These are phyloP conservation scores for Mediolabrus comicus DNA, from an alignment of 108 stramenopile genomes.

Conservation along the genomic window DNA sequence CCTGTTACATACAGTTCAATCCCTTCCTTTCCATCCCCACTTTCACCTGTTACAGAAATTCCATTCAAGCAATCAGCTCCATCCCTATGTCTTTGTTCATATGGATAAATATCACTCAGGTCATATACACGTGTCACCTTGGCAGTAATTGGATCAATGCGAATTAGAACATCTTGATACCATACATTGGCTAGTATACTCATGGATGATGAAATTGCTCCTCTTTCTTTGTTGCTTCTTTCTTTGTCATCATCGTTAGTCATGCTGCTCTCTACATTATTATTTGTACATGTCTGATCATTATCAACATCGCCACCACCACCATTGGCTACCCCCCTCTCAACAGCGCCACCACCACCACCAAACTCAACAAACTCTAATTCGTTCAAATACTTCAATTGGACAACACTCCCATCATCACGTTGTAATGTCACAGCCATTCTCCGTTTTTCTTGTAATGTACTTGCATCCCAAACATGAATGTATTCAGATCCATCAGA, in stretches of 20 bases:
- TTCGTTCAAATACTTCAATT: conserved; percentile 61
- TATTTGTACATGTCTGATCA: not conserved
- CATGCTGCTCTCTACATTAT: not conserved
- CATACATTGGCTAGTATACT: conserved; percentile 77
- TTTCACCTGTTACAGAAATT: conserved; percentile 52
- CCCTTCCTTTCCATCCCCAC: conserved; percentile 24
- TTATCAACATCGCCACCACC: conserved; percentile 19
- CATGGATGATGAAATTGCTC: conserved; percentile 42
- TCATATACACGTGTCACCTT: conserved; percentile 58
- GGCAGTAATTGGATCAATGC: conserved; percentile 67
- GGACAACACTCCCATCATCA: not conserved
- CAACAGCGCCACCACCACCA: not conserved
- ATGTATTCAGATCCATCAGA: conserved; percentile 70
- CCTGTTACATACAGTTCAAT: conserved; percentile 73
- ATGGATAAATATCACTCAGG: conserved; percentile 47
- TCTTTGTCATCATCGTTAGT: conserved; percentile 24
- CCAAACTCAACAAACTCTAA: conserved; percentile 65
- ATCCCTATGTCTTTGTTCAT: conserved; percentile 19
- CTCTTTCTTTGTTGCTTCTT: conserved; percentile 51
- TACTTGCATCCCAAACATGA: conserved; percentile 61
- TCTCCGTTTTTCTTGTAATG: conserved; percentile 46
- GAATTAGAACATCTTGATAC: conserved; percentile 65
- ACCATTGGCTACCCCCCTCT: not conserved
- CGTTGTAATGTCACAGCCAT: conserved; percentile 29
- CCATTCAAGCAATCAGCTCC: conserved; percentile 75